Evolutionary conservation across 2,329 filamentous ascomycete genomes (phyloP).

Genomic region (Lasiodiplodia citricola): DNA sequence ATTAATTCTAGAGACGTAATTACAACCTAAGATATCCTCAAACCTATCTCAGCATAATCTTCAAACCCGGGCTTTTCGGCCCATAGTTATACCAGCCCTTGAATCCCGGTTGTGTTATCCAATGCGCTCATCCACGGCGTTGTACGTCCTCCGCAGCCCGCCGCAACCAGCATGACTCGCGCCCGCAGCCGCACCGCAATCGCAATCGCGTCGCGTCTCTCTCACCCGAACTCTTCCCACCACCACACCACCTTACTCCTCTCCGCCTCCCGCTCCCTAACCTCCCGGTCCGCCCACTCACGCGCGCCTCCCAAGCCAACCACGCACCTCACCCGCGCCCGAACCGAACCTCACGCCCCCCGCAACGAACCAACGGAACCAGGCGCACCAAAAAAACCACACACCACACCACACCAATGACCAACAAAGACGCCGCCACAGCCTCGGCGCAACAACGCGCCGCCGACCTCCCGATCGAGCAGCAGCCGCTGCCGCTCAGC

Average conservation of each 20-base stretch:
- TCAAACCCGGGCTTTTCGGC: too few relatives aligned
- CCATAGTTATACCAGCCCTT: too few relatives aligned
- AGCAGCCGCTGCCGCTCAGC: constrained; percentile 7
- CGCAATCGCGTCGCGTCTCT: not conserved
- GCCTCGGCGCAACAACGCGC: constrained; percentile 41
- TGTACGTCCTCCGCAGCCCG: too few relatives aligned
- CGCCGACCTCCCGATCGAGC: constrained; percentile 48
- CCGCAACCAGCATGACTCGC: constrained; percentile 10
- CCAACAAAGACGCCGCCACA: constrained; percentile 54
- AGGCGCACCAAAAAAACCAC: not conserved
- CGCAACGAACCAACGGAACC: constrained; percentile 29
- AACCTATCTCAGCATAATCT: too few relatives aligned
- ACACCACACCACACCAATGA: not conserved
- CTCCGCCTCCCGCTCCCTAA: not conserved
- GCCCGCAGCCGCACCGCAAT: not conserved
- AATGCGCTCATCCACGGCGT: not conserved
- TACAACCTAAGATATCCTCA: too few relatives aligned
- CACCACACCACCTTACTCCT: not conserved
- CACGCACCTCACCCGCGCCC: not conserved
- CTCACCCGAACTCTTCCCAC: not conserved
- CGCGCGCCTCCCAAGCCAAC: fast-evolving
- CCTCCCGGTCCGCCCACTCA: not conserved
- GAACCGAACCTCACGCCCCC: constrained; percentile 44
- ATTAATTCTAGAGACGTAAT: too few relatives aligned
- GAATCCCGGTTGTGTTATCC: too few relatives aligned